phyloP scores from a whole-genome alignment of 345 rosid species.

The Lepidium aucheri region DNA sequence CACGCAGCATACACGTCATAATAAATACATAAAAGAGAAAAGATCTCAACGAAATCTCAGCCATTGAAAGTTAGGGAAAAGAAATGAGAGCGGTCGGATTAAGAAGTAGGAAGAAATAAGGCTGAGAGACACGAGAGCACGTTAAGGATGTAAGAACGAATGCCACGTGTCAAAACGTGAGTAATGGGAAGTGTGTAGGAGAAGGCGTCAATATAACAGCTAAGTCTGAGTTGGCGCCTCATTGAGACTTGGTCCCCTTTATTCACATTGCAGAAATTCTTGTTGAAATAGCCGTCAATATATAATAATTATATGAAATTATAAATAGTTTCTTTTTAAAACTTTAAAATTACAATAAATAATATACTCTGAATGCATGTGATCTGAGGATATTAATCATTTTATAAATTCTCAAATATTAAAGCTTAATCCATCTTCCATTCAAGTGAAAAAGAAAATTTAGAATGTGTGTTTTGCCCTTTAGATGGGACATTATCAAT shows the following conservation, averaged over 20 bases:
- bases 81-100: constrained; percentile 4
- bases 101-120: neutral
- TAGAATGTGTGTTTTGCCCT: too few relatives aligned
- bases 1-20: constrained; percentile 19
- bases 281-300: too few relatives aligned
- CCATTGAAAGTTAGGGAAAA: neutral
- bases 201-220: constrained; percentile 23
- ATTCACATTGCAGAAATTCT: neutral
- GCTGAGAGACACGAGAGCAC: neutral
- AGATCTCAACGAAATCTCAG: neutral
- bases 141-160: neutral
- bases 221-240: constrained; percentile 21
- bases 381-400: too few relatives aligned
- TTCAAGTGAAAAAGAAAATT: too few relatives aligned
- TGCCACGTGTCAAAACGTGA: constrained; percentile 17
- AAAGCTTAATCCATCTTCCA: too few relatives aligned
- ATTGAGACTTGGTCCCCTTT: constrained; percentile 8
- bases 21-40: neutral
- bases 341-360: too few relatives aligned
- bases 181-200: constrained; percentile 17
- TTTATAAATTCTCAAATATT: too few relatives aligned
- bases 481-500: too few relatives aligned
- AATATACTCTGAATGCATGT: too few relatives aligned
- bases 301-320: too few relatives aligned
- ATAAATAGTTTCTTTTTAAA: too few relatives aligned